Percentiles rank a stretch among this genome's conserved stretches.
Conservation (phyloP, 495 filamentous ascomycete genomes). For the Aspergillus bridgeri region DNA sequence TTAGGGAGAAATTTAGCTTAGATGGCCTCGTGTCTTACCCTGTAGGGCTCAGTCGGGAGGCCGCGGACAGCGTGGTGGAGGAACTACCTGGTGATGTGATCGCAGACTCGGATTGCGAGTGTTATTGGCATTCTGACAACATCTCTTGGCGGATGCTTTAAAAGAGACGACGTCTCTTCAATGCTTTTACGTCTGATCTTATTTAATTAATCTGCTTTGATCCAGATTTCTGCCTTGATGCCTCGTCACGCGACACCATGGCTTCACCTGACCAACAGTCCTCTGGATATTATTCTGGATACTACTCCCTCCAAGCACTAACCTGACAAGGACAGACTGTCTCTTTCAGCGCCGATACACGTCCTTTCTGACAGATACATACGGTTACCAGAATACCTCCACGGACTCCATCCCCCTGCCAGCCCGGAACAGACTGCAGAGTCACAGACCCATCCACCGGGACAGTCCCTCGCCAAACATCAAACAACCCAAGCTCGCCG, state of each 20-base stretch:
- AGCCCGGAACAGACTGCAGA: too few relatives aligned
- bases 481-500: too few relatives aligned
- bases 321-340: not conserved
- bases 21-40: slow-evolving; percentile 13
- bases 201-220: too few relatives aligned
- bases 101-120: slow-evolving; percentile 33
- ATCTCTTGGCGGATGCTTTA: slow-evolving; percentile 34
- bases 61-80: slow-evolving; percentile 1
- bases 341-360: slow-evolving; percentile 8
- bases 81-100: slow-evolving; percentile 37
- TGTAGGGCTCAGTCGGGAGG: not conserved
- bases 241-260: not conserved
- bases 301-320: too few relatives aligned
- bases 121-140: slow-evolving; percentile 12
- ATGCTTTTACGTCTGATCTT: too few relatives aligned
- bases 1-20: slow-evolving; percentile 19
- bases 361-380: slow-evolving; percentile 6
- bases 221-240: too few relatives aligned
- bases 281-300: too few relatives aligned
- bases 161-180: slow-evolving; percentile 5
- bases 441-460: not conserved
- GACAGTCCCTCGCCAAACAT: not conserved
- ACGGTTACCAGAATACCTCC: slow-evolving; percentile 10
- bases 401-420: not conserved
- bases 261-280: not conserved